Evolutionary conservation across 164 flowering plant species (phyloP).

Genomic region (Protea cynaroides): DNA sequence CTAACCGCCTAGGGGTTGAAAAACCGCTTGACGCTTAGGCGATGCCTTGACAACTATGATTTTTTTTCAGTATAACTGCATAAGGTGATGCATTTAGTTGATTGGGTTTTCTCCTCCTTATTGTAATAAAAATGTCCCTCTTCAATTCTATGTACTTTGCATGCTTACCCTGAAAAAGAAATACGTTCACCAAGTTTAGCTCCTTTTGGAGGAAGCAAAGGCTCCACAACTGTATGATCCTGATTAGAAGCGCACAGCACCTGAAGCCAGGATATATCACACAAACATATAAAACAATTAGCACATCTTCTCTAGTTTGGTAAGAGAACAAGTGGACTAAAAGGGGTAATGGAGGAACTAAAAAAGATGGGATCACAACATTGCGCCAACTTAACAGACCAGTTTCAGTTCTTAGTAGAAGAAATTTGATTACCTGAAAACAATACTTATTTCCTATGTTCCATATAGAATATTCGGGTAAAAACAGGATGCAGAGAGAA

Average conservation of each 20-base stretch:
- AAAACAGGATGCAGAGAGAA: too few relatives aligned
- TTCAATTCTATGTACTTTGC: background rate
- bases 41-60: too few relatives aligned
- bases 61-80: too few relatives aligned
- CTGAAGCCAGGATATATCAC: conserved; percentile 31
- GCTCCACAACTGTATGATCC: conserved; percentile 83
- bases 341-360: background rate
- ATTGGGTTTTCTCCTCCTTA: background rate
- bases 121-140: background rate
- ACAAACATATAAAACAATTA: background rate
- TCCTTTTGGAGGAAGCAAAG: conserved; percentile 81
- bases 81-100: too few relatives aligned
- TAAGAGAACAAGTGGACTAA: background rate
- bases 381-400: too few relatives aligned
- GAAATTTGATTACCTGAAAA: too few relatives aligned
- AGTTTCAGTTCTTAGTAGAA: too few relatives aligned
- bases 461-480: too few relatives aligned
- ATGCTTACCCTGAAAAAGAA: conserved; percentile 71
- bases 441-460: too few relatives aligned
- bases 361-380: too few relatives aligned
- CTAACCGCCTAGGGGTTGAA: too few relatives aligned
- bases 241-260: conserved; percentile 94
- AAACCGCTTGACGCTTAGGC: too few relatives aligned
- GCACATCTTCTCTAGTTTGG: background rate
- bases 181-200: conserved; percentile 78